These are phyloP conservation scores for Fusarium dimerum DNA, from an alignment of 2,329 filamentous ascomycete species.

Conservation along the genomic window DNA sequence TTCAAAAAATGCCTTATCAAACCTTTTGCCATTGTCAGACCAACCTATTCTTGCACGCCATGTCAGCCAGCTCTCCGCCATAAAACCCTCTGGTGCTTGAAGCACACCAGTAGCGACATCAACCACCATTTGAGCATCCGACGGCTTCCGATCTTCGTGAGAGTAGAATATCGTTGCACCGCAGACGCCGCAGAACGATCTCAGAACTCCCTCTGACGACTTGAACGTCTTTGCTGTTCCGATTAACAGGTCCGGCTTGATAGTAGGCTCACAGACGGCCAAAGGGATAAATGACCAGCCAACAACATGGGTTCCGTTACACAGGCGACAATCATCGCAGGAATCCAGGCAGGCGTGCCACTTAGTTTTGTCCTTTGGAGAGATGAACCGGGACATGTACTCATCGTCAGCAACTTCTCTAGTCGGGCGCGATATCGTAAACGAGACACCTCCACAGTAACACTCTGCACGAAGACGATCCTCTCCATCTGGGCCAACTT, in stretches of 20 bases:
- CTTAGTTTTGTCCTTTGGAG: conserved; percentile 39
- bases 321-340: conserved; percentile 46
- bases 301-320: conserved; percentile 42
- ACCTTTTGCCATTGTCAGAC: conserved; percentile 37
- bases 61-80: conserved; percentile 48
- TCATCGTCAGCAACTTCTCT: conserved; percentile 31
- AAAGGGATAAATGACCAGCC: conserved; percentile 47
- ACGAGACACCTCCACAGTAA: conserved; percentile 49
- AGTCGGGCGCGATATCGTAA: conserved; percentile 44
- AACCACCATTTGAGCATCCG: conserved; percentile 37
- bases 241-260: conserved; percentile 38
- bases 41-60: conserved; percentile 44
- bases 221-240: conserved; percentile 47
- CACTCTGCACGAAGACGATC: conserved; percentile 46
- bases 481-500: conserved; percentile 37
- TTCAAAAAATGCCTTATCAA: conserved; percentile 38
- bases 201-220: conserved; percentile 40
- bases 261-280: conserved; percentile 36
- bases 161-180: conserved; percentile 46
- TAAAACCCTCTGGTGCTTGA: conserved; percentile 44
- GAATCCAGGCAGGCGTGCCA: conserved; percentile 45
- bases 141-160: conserved; percentile 27
- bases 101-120: conserved; percentile 47
- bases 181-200: conserved; percentile 48
- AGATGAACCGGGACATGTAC: conserved; percentile 36